Conservation (phyloP, 1,284 basidiomycete genomes). For the Phlebopus sp. region DNA sequence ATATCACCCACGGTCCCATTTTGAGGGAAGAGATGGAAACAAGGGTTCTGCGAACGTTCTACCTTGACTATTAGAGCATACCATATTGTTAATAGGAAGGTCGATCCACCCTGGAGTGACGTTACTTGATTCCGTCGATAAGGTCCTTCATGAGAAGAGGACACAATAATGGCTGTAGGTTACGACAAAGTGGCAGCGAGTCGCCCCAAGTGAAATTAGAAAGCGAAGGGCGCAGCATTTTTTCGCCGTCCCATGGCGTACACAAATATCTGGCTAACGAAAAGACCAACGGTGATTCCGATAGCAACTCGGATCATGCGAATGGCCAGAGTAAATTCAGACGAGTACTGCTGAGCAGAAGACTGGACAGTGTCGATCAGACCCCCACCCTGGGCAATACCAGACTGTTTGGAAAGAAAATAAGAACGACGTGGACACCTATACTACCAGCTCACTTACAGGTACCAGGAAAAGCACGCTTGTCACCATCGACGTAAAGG, state of each 20-base stretch:
- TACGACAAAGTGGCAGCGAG: too few species aligned
- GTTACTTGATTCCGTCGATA: too few species aligned
- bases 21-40: too few species aligned
- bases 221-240: slow-evolving; percentile 73
- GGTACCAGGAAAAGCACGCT: slow-evolving; percentile 84
- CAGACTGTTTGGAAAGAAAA: slow-evolving; percentile 49
- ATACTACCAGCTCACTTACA: slow-evolving; percentile 37
- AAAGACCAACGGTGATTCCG: slow-evolving; percentile 81
- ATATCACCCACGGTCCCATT: too few species aligned
- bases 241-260: slow-evolving; percentile 75
- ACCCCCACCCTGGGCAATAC: slow-evolving; percentile 83
- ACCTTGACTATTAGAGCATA: too few species aligned
- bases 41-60: too few species aligned
- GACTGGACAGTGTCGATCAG: slow-evolving; percentile 67
- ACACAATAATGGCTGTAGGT: too few species aligned
- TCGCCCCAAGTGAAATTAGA: slow-evolving; percentile 43
- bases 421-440: slow-evolving; percentile 2
- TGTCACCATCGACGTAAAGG: slow-evolving; percentile 88
- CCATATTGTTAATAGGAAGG: too few species aligned
- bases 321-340: slow-evolving; percentile 64
- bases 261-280: slow-evolving; percentile 76
- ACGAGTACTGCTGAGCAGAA: slow-evolving; percentile 62
- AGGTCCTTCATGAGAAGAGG: too few species aligned
- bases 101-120: too few species aligned
- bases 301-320: slow-evolving; percentile 86